These are phyloP conservation scores for Platanthera zijinensis DNA, from an alignment of 106 monocot genomes.

Conservation along the genomic window DNA sequence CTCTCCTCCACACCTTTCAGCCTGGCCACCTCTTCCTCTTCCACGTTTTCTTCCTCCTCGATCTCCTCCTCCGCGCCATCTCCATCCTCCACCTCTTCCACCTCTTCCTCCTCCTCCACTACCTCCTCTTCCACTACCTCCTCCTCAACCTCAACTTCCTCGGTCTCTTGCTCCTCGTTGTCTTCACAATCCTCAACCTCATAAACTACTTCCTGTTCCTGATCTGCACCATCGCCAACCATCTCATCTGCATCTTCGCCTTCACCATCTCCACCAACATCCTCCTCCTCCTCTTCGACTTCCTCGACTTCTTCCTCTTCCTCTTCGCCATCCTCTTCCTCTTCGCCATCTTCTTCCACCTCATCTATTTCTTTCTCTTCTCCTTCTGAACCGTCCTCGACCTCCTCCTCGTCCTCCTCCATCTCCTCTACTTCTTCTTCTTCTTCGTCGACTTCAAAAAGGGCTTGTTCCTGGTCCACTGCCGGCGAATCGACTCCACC, in stretches of 20 bases:
- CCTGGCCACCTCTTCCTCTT: background rate
- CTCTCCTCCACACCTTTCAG: background rate
- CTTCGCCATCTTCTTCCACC: background rate
- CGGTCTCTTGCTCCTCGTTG: background rate
- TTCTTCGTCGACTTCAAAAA: no score
- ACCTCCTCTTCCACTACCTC: background rate
- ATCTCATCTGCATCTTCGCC: background rate
- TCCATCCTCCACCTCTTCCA: background rate
- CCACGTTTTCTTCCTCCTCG: no score
- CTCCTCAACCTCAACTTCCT: background rate
- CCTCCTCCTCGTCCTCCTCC: no score
- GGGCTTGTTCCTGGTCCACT: no score
- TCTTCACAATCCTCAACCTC: background rate
- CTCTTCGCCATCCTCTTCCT: background rate
- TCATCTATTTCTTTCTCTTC: slow-evolving; percentile 1
- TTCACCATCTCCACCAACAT: background rate
- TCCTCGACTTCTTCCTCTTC: background rate
- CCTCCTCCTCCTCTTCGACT: background rate
- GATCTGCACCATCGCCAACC: background rate
- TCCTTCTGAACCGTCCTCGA: background rate
- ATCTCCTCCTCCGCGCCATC: background rate
- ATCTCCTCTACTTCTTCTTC: no score
- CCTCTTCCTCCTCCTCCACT: background rate
- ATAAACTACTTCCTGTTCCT: background rate
- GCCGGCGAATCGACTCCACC: no score